Percentiles rank a stretch among this genome's conserved stretches.
Conservation (phyloP, 1,139 yeast genomes). For the Suhomyces chickasaworum region DNA sequence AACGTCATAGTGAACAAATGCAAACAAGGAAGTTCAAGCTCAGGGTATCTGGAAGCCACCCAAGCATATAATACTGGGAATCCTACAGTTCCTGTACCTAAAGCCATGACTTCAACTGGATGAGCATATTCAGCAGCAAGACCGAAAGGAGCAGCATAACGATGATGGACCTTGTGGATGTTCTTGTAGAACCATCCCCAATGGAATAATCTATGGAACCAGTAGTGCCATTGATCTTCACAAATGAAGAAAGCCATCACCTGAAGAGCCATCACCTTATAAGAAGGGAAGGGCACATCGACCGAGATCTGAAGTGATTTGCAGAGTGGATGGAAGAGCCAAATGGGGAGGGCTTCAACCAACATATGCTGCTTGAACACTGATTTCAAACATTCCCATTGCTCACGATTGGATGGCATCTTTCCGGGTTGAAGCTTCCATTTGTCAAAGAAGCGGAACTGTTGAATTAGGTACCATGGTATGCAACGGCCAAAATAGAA, state of each 20-base stretch:
- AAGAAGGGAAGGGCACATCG: conserved; percentile 80
- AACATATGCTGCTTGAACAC: conserved; percentile 83
- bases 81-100: conserved; percentile 95
- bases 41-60: conserved; percentile 28
- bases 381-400: conserved; percentile 86
- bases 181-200: conserved; percentile 82
- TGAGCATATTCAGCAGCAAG: conserved; percentile 96
- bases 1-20: conserved; percentile 81
- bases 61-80: conserved; percentile 69
- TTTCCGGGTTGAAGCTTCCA: conserved; percentile 83
- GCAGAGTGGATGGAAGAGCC: conserved; percentile 94
- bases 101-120: conserved; percentile 85
- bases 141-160: conserved; percentile 97
- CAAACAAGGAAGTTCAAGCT: conserved; percentile 62
- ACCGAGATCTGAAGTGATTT: conserved; percentile 70
- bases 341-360: conserved; percentile 92
- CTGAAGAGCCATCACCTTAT: conserved; percentile 60
- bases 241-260: conserved; percentile 73
- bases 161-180: conserved; percentile 94
- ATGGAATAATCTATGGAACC: conserved; percentile 89
- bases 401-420: conserved; percentile 76
- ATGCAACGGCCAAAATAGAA: conserved; percentile 83
- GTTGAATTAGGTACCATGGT: conserved; percentile 82
- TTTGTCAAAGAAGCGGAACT: conserved; percentile 70
- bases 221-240: conserved; percentile 96